phyloP scores from a whole-genome alignment of 441 rosid genomes.

The Corymbia calophylla region DNA sequence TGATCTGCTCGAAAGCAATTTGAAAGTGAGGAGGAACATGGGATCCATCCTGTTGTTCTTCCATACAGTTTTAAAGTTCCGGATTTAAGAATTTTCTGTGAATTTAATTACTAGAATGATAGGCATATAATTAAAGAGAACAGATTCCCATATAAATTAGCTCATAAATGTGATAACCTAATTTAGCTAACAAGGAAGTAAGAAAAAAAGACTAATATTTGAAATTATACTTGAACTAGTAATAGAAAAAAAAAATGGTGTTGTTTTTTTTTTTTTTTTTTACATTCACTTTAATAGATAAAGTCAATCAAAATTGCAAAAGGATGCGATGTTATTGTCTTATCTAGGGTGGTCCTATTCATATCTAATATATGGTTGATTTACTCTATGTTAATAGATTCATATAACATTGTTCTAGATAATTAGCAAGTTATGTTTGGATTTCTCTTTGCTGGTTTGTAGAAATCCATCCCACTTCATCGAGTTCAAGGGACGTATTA shows the following conservation, averaged over 20 bases:
- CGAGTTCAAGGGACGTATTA: accelerated
- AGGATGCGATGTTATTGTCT: not conserved
- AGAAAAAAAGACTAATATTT: not conserved
- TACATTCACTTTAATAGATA: not conserved
- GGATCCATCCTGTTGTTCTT: not conserved
- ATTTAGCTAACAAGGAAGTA: not conserved
- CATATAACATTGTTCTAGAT: accelerated
- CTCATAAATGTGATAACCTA: not conserved
- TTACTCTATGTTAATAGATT: not conserved
- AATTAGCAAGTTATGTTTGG: not conserved
- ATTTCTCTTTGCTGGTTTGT: accelerated
- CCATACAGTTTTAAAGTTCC: not conserved
- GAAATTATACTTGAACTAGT: not conserved
- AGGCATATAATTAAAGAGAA: not conserved
- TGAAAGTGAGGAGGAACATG: not conserved
- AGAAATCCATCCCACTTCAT: not conserved
- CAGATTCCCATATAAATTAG: not conserved
- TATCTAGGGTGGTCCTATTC: not conserved
- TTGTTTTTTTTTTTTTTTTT: not conserved
- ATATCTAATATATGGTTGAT: not conserved
- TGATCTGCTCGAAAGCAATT: not conserved
- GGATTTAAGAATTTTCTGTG: not conserved
- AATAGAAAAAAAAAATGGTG: not conserved
- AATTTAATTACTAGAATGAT: not conserved
- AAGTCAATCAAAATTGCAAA: not conserved